Evolutionary conservation across 1,284 basidiomycete species (phyloP), one percentile per base, ranked within the genome.

Genomic region (Ustilago nuda): DNA sequence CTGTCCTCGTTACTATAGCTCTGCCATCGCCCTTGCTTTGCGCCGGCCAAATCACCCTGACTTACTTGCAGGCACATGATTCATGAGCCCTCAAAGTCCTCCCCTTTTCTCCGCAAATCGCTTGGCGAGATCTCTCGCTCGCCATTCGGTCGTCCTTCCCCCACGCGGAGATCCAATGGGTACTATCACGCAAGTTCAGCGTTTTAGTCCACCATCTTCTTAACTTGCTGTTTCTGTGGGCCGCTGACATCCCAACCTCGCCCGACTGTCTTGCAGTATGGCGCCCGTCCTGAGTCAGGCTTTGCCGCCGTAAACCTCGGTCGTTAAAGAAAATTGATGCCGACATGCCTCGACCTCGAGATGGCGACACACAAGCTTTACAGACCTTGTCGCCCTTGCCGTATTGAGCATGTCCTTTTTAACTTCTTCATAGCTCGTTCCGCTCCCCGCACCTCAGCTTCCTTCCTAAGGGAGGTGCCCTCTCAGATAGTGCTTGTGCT

Each of bases 291-390:
- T 50, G n/a, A 4, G 8, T 32, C 23, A 50, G 27, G 7, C 23
- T 50, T 32, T 27, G n/a, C 27, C 48, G 48, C 27, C 48, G 8
- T 13, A 13, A 2, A 19, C 8, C 17, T n/a, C 5, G 27, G 37
- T n/a, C 48, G 15, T 32, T 5, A 19, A 11, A 23, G 15, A 27
- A 33, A 48, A 33, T 17, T 27, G 35, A 53, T 11, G 0, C n/a
- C 55, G 30, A 60, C 63, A 63, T 62, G 56, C 63, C 56, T 56
- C 23, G 9, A n/a, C 7, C 35, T 43, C 27, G n/a, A 17, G 27
- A 72, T 72, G 59, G 69, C 63, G 69, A 72, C 41, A 58, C 48
- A n/a, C 7, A 33, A 12, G 12, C 15, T 33, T 37, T 17, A 17
- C 35, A 13, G 9, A 9, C 32, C 37, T 30, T 19, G 5, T 19